Conservation (phyloP, 768 basidiomycete genomes). For the button mushroom (Agaricus bisporus) region DNA sequence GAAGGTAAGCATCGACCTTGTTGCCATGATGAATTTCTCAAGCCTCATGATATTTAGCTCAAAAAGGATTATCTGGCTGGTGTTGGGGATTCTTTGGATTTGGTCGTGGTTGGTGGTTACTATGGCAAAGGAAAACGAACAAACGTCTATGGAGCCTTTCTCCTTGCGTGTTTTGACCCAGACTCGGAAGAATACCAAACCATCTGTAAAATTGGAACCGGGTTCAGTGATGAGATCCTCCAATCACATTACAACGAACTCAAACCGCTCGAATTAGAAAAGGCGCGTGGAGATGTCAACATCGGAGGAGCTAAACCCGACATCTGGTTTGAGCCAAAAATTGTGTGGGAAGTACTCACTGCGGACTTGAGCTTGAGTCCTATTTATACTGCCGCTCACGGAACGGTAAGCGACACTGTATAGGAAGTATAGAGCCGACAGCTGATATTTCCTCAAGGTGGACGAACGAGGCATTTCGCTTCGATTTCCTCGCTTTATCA, state of each 20-base stretch:
- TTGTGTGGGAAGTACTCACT: slow-evolving; percentile 98
- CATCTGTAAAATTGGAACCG: slow-evolving; percentile 98
- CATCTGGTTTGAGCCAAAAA: slow-evolving; percentile 94
- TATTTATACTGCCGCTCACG: slow-evolving; percentile 91
- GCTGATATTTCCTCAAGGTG: slow-evolving; percentile 35
- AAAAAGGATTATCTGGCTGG: slow-evolving; percentile 99
- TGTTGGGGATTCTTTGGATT: slow-evolving; percentile 93
- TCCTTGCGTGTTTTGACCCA: slow-evolving; percentile 93
- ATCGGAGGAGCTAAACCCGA: slow-evolving; percentile 93
- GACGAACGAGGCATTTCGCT: slow-evolving; percentile 92
- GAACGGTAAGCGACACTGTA: slow-evolving; percentile 59
- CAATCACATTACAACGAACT: slow-evolving; percentile 76
- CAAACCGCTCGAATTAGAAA: slow-evolving; percentile 67
- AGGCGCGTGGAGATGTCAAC: slow-evolving; percentile 78
- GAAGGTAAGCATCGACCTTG: slow-evolving; percentile 53
- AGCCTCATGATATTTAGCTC: slow-evolving; percentile 45
- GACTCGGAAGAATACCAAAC: slow-evolving; percentile 95
- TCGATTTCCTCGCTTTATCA: slow-evolving; percentile 93
- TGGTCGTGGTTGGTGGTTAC: slow-evolving; percentile 97
- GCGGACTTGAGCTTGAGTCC: slow-evolving; percentile 97
- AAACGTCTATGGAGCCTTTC: slow-evolving; percentile 95
- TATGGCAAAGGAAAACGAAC: slow-evolving; percentile 98
- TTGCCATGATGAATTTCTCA: neutral
- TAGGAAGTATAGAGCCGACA: neutral
- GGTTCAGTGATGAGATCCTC: slow-evolving; percentile 90